Conservation (phyloP, 176 grass and related monocot species). For the Rhynchospora pubera region DNA sequence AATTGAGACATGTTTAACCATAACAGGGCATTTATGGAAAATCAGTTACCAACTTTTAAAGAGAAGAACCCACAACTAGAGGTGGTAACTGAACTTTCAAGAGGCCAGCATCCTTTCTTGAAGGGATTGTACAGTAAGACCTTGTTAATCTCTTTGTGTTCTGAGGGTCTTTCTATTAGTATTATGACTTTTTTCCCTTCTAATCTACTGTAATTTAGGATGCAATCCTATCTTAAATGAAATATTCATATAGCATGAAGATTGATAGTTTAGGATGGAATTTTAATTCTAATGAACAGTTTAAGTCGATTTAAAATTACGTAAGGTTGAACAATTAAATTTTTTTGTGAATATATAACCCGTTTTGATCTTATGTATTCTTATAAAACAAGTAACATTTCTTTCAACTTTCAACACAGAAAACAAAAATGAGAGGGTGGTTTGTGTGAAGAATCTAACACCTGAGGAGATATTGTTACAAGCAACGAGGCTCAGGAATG, state of each 20-base stretch:
- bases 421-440: slow-evolving; percentile 70
- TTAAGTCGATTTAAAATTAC: neutral
- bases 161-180: neutral
- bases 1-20: neutral
- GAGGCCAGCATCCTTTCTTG: slow-evolving; percentile 81
- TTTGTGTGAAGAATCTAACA: slow-evolving; percentile 66
- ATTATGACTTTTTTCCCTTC: neutral
- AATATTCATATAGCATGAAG: neutral
- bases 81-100: slow-evolving; percentile 44
- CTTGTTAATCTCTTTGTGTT: neutral
- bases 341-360: neutral
- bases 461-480: slow-evolving; percentile 71
- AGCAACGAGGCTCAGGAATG: slow-evolving; percentile 66
- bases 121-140: slow-evolving; percentile 91
- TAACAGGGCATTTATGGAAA: slow-evolving; percentile 86
- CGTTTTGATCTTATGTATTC: neutral
- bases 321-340: neutral
- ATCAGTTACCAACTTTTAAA: slow-evolving; percentile 55
- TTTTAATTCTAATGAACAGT: neutral
- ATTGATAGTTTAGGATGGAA: neutral
- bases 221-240: neutral
- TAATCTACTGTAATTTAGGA: neutral
- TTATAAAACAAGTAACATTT: neutral
- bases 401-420: slow-evolving; percentile 27
- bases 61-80: slow-evolving; percentile 66